A percentile compares a stretch with the other conserved stretches of the same genome.
Conservation (phyloP, 1,284 basidiomycete genomes). For the Boletellus dicymbophilus region DNA sequence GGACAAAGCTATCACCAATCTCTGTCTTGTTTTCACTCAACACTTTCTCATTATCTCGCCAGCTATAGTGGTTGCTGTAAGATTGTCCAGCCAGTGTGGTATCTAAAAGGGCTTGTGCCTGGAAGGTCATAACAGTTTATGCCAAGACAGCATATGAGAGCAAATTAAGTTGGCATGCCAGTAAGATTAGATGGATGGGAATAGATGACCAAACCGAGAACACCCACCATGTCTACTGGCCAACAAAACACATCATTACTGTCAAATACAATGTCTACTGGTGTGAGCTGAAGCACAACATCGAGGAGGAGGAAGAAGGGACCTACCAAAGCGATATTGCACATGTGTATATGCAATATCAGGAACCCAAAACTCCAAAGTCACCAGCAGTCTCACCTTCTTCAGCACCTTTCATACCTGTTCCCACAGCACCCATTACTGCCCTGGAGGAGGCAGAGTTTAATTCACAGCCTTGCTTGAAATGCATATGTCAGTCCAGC, state of each 20-base stretch:
- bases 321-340: neutral
- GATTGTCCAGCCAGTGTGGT: no score
- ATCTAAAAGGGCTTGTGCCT: neutral
- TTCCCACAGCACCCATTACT: neutral
- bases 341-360: neutral
- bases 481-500: neutral
- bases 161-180: neutral
- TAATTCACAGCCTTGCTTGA: neutral
- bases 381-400: no score
- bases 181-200: neutral
- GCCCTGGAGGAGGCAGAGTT: no score
- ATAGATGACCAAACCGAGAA: no score
- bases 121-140: neutral
- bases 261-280: neutral
- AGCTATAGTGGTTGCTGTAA: no score
- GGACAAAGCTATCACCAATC: no score
- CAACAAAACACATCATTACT: neutral
- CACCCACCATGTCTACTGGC: neutral
- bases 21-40: no score
- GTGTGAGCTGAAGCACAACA: neutral
- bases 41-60: no score
- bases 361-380: no score
- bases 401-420: no score
- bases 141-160: accelerated
- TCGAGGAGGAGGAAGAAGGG: neutral